Conservation (phyloP, 345 rosid species). For the Schrenkiella parvula region DNA sequence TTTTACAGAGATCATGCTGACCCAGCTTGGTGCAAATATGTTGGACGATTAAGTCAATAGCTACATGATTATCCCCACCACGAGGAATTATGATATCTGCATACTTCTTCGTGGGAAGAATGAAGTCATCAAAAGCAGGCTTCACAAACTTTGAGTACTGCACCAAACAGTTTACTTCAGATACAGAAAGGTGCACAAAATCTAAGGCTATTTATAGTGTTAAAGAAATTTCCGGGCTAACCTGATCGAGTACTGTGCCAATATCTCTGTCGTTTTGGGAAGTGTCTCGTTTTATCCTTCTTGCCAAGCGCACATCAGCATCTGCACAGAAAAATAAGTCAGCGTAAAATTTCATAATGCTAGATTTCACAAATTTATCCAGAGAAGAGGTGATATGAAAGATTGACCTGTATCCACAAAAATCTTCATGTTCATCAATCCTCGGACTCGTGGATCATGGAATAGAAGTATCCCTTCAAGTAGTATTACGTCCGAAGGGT, state of each 20-base stretch:
- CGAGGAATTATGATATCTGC: conserved; percentile 96
- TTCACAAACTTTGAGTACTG: conserved; percentile 97
- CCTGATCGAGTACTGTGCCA: conserved; percentile 86
- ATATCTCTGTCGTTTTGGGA: conserved; percentile 82
- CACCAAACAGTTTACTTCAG: conserved; percentile 25
- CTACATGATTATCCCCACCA: conserved; percentile 97
- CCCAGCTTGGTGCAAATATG: conserved; percentile 93
- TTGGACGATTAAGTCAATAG: conserved; percentile 88
- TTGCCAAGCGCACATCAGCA: conserved; percentile 95
- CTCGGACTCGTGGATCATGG: conserved; percentile 80
- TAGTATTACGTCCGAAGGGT: conserved; percentile 87
- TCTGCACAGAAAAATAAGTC: conserved; percentile 61
- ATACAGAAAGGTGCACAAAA: not conserved
- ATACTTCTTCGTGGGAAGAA: conserved; percentile 94
- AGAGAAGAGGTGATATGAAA: conserved; percentile 6
- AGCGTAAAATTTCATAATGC: not conserved
- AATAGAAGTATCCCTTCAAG: conserved; percentile 86
- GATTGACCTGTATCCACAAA: conserved; percentile 85
- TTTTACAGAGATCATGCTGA: conserved; percentile 93
- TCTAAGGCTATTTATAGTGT: not conserved
- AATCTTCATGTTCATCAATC: conserved; percentile 90
- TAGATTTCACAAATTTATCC: not conserved
- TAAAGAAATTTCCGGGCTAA: conserved; percentile 12
- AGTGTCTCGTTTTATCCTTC: conserved; percentile 90
- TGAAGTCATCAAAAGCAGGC: conserved; percentile 94